Percentiles rank a stretch among this genome's conserved stretches.
Evolutionary conservation across 176 grass and related monocot genomes (phyloP).

Genomic region (Carex scoparia): DNA sequence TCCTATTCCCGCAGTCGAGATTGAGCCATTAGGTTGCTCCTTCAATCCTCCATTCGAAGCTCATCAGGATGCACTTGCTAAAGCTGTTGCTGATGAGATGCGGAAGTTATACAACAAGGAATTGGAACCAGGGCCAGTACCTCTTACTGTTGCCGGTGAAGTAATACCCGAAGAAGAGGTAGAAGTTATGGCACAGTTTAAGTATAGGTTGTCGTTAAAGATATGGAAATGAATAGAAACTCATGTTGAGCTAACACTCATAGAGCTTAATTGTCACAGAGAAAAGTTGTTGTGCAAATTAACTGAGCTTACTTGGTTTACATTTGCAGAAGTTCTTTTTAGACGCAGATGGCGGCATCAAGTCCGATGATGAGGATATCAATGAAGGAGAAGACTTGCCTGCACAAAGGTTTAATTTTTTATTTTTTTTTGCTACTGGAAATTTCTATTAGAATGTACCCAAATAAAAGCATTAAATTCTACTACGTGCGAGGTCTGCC

Average conservation of each 20-base stretch:
- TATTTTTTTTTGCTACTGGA: not conserved
- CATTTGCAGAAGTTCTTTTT: conserved; percentile 80
- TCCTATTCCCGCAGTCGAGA: conserved; percentile 76
- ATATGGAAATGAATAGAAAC: too few species aligned
- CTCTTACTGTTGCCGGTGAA: conserved; percentile 77
- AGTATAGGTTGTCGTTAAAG: too few species aligned
- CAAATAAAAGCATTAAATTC: not conserved
- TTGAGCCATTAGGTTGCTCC: conserved; percentile 76
- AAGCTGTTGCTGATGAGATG: conserved; percentile 84
- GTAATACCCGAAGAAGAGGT: conserved; percentile 73
- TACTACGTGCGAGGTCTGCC: not conserved
- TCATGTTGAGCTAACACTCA: too few species aligned
- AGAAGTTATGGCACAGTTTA: too few species aligned
- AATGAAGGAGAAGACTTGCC: conserved; percentile 34
- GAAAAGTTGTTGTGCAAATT: too few species aligned
- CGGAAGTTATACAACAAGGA: conserved; percentile 70
- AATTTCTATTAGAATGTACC: not conserved
- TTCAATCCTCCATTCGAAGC: conserved; percentile 84
- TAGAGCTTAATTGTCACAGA: too few species aligned
- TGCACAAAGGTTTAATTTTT: conserved; percentile 38
- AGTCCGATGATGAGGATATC: conserved; percentile 20
- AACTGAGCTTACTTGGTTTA: not conserved
- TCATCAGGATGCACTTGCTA: conserved; percentile 93
- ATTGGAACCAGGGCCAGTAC: conserved; percentile 69
- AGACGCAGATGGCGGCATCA: conserved; percentile 70